phyloP scores from a whole-genome alignment of 768 basidiomycete species.

The Mycena olivaceomarginata region DNA sequence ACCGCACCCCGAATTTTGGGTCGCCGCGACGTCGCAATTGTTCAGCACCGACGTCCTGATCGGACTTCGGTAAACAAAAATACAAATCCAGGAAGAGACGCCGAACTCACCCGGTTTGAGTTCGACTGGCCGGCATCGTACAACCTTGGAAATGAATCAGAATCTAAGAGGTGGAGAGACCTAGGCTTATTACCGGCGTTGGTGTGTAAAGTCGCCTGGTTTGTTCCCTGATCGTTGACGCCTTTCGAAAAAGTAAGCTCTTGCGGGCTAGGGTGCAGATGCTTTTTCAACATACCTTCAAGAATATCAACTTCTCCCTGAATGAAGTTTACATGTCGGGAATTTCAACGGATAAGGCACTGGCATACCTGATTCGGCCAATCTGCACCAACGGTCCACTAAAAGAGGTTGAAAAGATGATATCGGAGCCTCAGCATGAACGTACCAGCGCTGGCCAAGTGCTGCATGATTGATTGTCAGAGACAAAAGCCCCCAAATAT shows the following conservation, averaged over 20 bases:
- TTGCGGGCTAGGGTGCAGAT: too few relatives aligned
- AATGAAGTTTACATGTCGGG: not conserved
- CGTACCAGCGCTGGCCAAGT: too few relatives aligned
- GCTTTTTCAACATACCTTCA: constrained; percentile 49
- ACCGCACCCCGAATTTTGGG: constrained; percentile 75
- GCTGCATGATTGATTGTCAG: constrained; percentile 4
- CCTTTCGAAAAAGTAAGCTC: constrained; percentile 48
- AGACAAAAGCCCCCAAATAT: too few relatives aligned
- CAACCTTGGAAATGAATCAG: constrained; percentile 60
- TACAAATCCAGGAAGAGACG: not conserved
- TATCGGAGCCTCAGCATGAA: too few relatives aligned
- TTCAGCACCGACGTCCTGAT: constrained; percentile 59
- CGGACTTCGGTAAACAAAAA: not conserved
- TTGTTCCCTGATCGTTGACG: constrained; percentile 73
- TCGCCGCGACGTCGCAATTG: constrained; percentile 70
- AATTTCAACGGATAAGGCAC: too few relatives aligned
- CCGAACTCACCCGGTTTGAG: constrained; percentile 67
- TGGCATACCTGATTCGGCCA: not conserved
- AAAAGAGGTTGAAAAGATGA: too few relatives aligned
- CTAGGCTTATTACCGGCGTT: constrained; percentile 58
- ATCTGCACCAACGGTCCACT: too few relatives aligned
- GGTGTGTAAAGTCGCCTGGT: constrained; percentile 76
- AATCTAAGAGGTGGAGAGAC: not conserved
- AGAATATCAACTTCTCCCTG: constrained; percentile 73
- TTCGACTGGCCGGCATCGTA: constrained; percentile 68